Conservation (phyloP, 1,284 basidiomycete species). For the Porodaedalea pini region DNA sequence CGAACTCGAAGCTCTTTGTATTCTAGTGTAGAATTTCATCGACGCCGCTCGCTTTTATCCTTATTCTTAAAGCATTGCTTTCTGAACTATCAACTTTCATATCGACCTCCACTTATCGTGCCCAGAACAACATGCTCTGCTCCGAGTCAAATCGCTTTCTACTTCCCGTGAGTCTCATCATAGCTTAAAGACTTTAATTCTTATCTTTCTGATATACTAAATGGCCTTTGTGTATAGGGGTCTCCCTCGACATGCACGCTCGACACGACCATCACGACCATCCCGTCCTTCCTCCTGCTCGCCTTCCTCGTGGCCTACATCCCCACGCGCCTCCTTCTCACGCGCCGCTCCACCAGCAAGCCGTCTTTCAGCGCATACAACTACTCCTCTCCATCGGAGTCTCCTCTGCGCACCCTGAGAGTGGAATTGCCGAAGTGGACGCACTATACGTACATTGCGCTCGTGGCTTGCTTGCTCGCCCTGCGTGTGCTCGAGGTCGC, state of each 20-base stretch:
- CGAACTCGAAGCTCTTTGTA: background rate
- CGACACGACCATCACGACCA: conserved; percentile 12
- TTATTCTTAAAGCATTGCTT: background rate
- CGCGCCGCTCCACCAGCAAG: background rate
- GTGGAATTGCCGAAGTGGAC: conserved; percentile 4
- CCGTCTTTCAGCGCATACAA: background rate
- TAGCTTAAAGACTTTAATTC: background rate
- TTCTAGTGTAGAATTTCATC: background rate
- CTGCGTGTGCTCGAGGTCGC: conserved; percentile 16
- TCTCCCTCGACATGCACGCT: conserved; percentile 21
- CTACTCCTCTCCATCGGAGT: background rate
- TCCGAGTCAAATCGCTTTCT: background rate
- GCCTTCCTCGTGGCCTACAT: conserved; percentile 15
- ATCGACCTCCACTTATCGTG: background rate
- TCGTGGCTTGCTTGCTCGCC: conserved; percentile 11
- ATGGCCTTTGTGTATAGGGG: conserved; percentile 3
- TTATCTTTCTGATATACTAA: background rate
- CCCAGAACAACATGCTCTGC: background rate
- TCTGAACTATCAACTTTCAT: background rate
- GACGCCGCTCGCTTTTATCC: background rate
- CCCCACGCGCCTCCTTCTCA: conserved; percentile 4
- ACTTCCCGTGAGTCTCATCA: background rate
- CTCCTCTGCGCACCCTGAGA: background rate
- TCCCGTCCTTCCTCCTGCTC: conserved; percentile 18
- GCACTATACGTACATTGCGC: conserved; percentile 12